A percentile compares a stretch with the other conserved stretches of the same genome.
phyloP scores from a whole-genome alignment of 2,329 filamentous ascomycete species.

The Xylariaceae sp. region DNA sequence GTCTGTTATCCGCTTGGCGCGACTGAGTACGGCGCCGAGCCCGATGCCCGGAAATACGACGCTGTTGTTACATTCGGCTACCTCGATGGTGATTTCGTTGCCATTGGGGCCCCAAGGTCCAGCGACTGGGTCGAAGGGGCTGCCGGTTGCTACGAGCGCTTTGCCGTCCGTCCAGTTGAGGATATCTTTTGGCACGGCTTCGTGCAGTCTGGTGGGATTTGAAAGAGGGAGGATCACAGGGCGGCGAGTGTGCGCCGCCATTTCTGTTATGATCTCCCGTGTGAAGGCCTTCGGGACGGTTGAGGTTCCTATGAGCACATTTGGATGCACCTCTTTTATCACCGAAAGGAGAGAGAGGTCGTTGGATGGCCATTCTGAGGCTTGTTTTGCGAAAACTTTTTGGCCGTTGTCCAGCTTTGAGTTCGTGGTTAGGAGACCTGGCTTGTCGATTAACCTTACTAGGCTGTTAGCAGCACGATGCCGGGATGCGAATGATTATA shows the following conservation, averaged over 20 bases:
- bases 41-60: slow-evolving; percentile 84
- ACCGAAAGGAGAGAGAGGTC: slow-evolving; percentile 60
- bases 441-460: slow-evolving; percentile 72
- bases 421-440: slow-evolving; percentile 65
- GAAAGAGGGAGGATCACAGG: slow-evolving; percentile 80
- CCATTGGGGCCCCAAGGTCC: slow-evolving; percentile 50
- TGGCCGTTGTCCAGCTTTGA: slow-evolving; percentile 64
- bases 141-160: slow-evolving; percentile 77
- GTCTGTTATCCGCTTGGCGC: slow-evolving; percentile 63
- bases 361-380: slow-evolving; percentile 58
- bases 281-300: slow-evolving; percentile 75
- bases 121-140: slow-evolving; percentile 72
- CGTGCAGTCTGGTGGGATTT: slow-evolving; percentile 80
- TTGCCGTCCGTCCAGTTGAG: slow-evolving; percentile 73
- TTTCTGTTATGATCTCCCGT: slow-evolving; percentile 66
- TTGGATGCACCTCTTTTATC: slow-evolving; percentile 67
- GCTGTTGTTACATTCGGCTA: slow-evolving; percentile 85
- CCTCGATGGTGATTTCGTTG: slow-evolving; percentile 41
- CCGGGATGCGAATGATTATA: background rate
- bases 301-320: slow-evolving; percentile 79
- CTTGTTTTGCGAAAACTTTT: slow-evolving; percentile 59
- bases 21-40: slow-evolving; percentile 69
- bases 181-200: slow-evolving; percentile 73
- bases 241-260: slow-evolving; percentile 66
- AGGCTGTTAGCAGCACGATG: slow-evolving; percentile 1